Conservation (phyloP, 78 protist species). For the Salpingoeca rosetta region DNA sequence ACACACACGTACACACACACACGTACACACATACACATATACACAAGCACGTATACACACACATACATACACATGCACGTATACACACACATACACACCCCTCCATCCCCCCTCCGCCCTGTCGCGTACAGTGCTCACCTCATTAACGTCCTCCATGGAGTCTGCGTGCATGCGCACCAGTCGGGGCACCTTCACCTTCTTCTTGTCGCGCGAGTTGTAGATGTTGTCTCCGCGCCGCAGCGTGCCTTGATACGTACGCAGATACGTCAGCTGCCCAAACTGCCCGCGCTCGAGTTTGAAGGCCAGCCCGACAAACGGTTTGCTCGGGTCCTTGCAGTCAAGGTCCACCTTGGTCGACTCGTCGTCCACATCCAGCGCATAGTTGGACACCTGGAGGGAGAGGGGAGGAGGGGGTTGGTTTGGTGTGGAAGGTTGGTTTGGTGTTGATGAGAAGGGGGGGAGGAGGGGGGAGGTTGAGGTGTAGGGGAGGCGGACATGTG, state of each 20-base stretch:
- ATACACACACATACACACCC: too few relatives aligned
- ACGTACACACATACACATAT: too few relatives aligned
- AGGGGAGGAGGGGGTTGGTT: too few relatives aligned
- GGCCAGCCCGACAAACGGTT: constrained; percentile 72
- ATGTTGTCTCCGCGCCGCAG: constrained; percentile 54
- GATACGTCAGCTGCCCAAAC: constrained; percentile 85
- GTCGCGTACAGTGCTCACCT: too few relatives aligned
- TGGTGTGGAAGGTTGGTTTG: too few relatives aligned
- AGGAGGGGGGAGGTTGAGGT: too few relatives aligned
- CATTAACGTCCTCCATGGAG: constrained; percentile 58
- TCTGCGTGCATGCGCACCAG: constrained; percentile 89
- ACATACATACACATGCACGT: too few relatives aligned
- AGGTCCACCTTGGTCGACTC: constrained; percentile 25
- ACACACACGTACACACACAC: too few relatives aligned
- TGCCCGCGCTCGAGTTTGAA: constrained; percentile 70
- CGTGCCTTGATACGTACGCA: constrained; percentile 86
- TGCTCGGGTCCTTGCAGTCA: constrained; percentile 20
- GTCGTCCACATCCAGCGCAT: constrained; percentile 14
- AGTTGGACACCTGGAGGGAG: too few relatives aligned
- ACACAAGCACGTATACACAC: not conserved
- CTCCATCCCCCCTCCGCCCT: too few relatives aligned
- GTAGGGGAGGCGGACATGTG: too few relatives aligned
- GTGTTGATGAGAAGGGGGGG: too few relatives aligned
- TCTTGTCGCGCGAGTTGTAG: constrained; percentile 36
- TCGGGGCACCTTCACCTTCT: constrained; percentile 65